Evolutionary conservation across 2,329 filamentous ascomycete species (phyloP).

Genomic region (Hymenoscyphus occultus): DNA sequence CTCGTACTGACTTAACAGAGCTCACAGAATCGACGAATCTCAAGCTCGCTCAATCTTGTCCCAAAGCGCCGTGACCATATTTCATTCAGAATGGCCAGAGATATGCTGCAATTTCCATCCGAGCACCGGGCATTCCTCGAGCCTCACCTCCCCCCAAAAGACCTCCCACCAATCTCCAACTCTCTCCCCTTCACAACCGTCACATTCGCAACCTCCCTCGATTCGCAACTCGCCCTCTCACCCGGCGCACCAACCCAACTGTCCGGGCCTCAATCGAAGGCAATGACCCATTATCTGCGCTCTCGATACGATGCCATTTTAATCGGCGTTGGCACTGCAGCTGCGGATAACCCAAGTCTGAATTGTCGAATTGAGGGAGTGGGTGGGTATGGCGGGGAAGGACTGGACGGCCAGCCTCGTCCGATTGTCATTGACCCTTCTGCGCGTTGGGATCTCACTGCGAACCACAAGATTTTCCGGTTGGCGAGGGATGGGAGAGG

Average conservation of each 20-base stretch:
- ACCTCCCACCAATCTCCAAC: neutral
- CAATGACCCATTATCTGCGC: conserved; percentile 89
- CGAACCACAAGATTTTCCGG: conserved; percentile 63
- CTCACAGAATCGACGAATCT: too few relatives aligned
- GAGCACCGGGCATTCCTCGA: conserved; percentile 9
- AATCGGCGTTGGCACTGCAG: conserved; percentile 76
- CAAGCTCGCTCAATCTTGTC: too few relatives aligned
- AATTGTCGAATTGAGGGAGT: conserved; percentile 66
- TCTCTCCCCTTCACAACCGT: conserved; percentile 51
- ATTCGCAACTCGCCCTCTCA: conserved; percentile 68
- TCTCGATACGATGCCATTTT: conserved; percentile 79
- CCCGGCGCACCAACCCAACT: conserved; percentile 77
- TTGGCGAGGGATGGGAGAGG: conserved; percentile 64
- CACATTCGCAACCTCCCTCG: conserved; percentile 86
- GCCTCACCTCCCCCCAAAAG: conserved; percentile 8
- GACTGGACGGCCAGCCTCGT: conserved; percentile 62
- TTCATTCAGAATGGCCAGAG: neutral
- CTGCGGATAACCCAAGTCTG: conserved; percentile 78
- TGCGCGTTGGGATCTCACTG: conserved; percentile 64
- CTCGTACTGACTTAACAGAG: too few relatives aligned
- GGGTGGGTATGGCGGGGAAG: conserved; percentile 40
- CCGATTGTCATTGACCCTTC: conserved; percentile 79
- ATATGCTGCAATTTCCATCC: neutral
- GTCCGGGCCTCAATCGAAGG: conserved; percentile 77
- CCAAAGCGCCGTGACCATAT: too few relatives aligned